Conservation (phyloP, 1,284 basidiomycete genomes). For the Xerocomus cyaneibrunnescens region DNA sequence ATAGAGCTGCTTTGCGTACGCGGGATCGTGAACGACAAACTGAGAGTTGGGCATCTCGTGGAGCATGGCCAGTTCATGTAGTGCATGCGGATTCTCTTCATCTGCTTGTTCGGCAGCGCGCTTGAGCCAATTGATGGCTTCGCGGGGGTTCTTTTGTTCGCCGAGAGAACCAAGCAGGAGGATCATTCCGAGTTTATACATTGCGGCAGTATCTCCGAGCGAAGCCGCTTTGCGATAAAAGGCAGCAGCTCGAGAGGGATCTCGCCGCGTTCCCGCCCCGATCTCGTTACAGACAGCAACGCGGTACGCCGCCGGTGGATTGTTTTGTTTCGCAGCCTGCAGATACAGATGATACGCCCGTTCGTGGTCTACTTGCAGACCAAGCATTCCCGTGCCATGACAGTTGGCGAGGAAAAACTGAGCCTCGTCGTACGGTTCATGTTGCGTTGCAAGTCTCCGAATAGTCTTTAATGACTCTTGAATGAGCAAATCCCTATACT, state of each 20-base stretch:
- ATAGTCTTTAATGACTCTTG: slow-evolving; percentile 91
- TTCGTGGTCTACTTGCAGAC: slow-evolving; percentile 95
- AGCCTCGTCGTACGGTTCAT: slow-evolving; percentile 91
- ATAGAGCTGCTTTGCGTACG: slow-evolving; percentile 84
- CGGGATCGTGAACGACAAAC: slow-evolving; percentile 71
- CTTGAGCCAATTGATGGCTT: slow-evolving; percentile 94
- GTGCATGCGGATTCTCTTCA: slow-evolving; percentile 96
- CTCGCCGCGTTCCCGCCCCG: slow-evolving; percentile 95
- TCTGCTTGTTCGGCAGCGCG: slow-evolving; percentile 97
- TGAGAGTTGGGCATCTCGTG: slow-evolving; percentile 76
- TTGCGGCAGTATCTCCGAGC: slow-evolving; percentile 94
- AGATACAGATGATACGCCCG: slow-evolving; percentile 98
- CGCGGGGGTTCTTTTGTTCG: slow-evolving; percentile 84
- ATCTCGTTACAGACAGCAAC: slow-evolving; percentile 99
- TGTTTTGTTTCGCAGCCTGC: slow-evolving; percentile 97
- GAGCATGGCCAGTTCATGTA: slow-evolving; percentile 94
- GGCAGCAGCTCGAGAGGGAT: slow-evolving; percentile 85
- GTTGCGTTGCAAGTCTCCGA: slow-evolving; percentile 88
- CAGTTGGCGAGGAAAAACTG: slow-evolving; percentile 99
- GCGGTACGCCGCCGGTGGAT: slow-evolving; percentile 93
- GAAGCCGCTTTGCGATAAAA: slow-evolving; percentile 98
- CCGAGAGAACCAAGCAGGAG: slow-evolving; percentile 84
- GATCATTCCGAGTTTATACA: slow-evolving; percentile 99
- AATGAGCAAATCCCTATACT: slow-evolving; percentile 89
- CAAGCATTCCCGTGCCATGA: slow-evolving; percentile 93